These are phyloP conservation scores for Sporopachydermia lactativora DNA, from an alignment of 805 yeast genomes.

Conservation along the genomic window DNA sequence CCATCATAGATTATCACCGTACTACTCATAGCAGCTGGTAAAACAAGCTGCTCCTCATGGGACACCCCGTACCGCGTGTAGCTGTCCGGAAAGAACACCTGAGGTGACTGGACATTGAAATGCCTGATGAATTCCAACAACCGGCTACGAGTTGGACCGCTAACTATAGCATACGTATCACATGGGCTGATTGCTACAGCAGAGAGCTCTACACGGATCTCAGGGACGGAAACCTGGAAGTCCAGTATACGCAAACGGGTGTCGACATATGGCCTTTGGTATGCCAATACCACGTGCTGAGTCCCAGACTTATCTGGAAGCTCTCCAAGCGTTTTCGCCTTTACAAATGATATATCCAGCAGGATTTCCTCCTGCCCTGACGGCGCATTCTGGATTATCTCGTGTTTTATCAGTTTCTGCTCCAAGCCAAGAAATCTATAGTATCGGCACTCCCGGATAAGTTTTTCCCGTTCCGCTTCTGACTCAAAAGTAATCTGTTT, in stretches of 20 bases:
- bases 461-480: constrained; percentile 39
- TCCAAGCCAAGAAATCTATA: constrained; percentile 66
- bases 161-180: background rate
- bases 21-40: background rate
- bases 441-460: constrained; percentile 60
- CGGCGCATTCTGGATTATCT: constrained; percentile 22
- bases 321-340: background rate
- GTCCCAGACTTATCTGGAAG: background rate
- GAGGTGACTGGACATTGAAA: background rate
- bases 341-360: background rate
- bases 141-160: background rate
- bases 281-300: constrained; percentile 18
- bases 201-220: background rate
- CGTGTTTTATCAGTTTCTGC: constrained; percentile 46
- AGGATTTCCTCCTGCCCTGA: constrained; percentile 2
- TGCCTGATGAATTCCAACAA: background rate
- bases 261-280: constrained; percentile 35
- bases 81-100: constrained; percentile 1
- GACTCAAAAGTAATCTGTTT: constrained; percentile 30
- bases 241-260: constrained; percentile 23
- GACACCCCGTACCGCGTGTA: background rate
- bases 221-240: constrained; percentile 21
- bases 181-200: background rate
- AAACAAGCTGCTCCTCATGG: background rate
- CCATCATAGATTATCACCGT: background rate